Base-by-base conservation (phyloP, 2,329 filamentous ascomycete genomes). In the Botrytis fragariae region DNA sequence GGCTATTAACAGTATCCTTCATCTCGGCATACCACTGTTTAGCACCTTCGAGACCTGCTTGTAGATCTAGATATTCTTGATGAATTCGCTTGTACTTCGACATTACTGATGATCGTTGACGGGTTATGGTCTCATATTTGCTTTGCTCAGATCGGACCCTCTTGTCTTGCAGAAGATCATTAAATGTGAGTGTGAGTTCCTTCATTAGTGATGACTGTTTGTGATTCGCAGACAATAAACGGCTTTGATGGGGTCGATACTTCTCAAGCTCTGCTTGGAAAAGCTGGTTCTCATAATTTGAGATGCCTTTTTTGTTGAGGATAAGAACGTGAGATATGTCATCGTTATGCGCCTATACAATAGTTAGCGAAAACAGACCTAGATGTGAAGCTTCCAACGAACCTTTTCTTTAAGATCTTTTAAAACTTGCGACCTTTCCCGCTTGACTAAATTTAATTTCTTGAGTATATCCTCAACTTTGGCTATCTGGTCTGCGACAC, bases 401-500 rank as follows among this genome's bases (percentile, higher is more conserved):
- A 97, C 96, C 91, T 97, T 98, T 77, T 98, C 95, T 82, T 99
- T 99, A 78, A 99, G 86, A 83, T 99, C 96, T 82, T 98, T 98
- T 76, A 99, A 84, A 59, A 98, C 93, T 83, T 98, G 95, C 74
- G 92, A 91, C 74, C 96, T 87, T 82, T 99, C 97, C 74, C 93
- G 89, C 85, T 98, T 98, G 78, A 99, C 91, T 54, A 97, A 86
- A 78, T 95, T 97, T 78, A 99, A 83, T 83, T 95, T 98, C 84
- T 95, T 94, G 76, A 99, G 84, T 69, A 97, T 88, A 51, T 97
- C 94, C 79, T 99, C 96, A 16, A 99, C 94, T 78, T 88, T 91
- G 71, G 89, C 87, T 78, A 99, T 95, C 83, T 99, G 96, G 73
- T 98, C 94, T 74, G 93, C 87, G 14, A 99, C 94, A 78, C 92